Evolutionary conservation across 768 basidiomycete species (phyloP), one percentile per base, ranked within the genome.

Genomic region (Kwoniella pini): DNA sequence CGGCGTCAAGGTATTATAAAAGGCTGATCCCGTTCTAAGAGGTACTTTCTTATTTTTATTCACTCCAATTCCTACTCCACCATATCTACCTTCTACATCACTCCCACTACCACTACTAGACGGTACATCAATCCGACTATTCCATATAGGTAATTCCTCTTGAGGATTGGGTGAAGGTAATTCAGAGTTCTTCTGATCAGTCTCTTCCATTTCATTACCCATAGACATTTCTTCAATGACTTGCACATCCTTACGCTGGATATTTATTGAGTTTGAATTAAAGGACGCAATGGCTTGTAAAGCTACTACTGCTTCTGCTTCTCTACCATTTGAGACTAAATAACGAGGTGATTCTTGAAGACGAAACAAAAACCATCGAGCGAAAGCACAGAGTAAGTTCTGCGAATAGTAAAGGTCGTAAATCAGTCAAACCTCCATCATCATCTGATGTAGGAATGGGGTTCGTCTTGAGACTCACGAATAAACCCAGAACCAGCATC

Each of bases 301-400:
- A 0, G 87, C 87, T 65, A 89, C 84, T 33, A 95, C 79, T 0
- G 94, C 95, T 67, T 96, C 93, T 33, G 86, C 83, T 31, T 85
- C 87, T 43, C 91, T 84, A 15, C 92, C 91, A 0, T 90, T 87
- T 45, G 92, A 88, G 4, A 95, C 91, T 60, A 99, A 87, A 74
- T 87, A 97, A 22, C 92, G 86, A 1, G 96, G 93, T 0, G 92
- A 94, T 79, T 99, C 95, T 77, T 97, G 88, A 4, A 99, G 81
- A 19, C 88, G 86, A 83, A 98, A 96, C 77, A 97, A 87, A 10
- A 88, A 80, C 58, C 94, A 90, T 17, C 96, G 89, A 11, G 86
- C 86, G 28, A 90, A 72, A 76, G 92, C 93, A 89, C 97, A 94
- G 1, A 81, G 78, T 6, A 93, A 80, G 7, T 92, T 96, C 94